Conservation (phyloP, 1,284 basidiomycete species). For the Puccinia polysora region DNA sequence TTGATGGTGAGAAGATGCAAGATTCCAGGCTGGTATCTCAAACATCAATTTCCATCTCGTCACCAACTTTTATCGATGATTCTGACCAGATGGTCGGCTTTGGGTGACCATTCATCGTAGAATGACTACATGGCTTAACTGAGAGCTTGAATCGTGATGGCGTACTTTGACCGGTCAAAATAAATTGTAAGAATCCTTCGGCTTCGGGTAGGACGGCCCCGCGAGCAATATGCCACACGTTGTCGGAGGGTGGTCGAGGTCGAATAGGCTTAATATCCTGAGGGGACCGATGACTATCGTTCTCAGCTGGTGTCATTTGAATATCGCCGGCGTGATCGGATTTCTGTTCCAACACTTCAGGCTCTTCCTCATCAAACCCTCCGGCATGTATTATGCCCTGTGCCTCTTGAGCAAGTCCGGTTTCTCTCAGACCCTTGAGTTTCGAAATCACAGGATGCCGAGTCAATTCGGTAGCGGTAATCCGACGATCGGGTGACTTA, state of each 20-base stretch:
- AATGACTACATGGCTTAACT: too few species aligned
- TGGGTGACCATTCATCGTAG: too few species aligned
- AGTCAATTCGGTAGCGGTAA: slow-evolving; percentile 26
- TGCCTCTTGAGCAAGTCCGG: slow-evolving; percentile 11
- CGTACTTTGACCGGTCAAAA: slow-evolving; percentile 36
- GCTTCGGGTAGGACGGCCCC: slow-evolving; percentile 37
- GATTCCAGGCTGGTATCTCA: too few species aligned
- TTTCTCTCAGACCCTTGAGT: slow-evolving; percentile 1
- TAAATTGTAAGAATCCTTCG: slow-evolving; percentile 40
- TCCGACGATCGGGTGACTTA: slow-evolving; percentile 46
- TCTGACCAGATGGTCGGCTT: too few species aligned
- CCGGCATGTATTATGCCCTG: neutral
- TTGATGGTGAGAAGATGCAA: too few species aligned
- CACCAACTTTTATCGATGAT: too few species aligned
- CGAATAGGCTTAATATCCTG: slow-evolving; percentile 2
- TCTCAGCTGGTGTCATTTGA: neutral
- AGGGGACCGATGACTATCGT: neutral
- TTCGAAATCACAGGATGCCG: slow-evolving; percentile 25
- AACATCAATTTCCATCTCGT: too few species aligned
- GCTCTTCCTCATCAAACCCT: neutral
- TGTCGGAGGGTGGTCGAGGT: slow-evolving; percentile 3
- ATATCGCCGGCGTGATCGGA: slow-evolving; percentile 23
- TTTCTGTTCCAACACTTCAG: neutral
- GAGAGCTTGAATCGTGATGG: too few species aligned
- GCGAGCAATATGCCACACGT: slow-evolving; percentile 20